Conservation (phyloP, 2,329 filamentous ascomycete species). For the Emericellopsis atlantica region DNA sequence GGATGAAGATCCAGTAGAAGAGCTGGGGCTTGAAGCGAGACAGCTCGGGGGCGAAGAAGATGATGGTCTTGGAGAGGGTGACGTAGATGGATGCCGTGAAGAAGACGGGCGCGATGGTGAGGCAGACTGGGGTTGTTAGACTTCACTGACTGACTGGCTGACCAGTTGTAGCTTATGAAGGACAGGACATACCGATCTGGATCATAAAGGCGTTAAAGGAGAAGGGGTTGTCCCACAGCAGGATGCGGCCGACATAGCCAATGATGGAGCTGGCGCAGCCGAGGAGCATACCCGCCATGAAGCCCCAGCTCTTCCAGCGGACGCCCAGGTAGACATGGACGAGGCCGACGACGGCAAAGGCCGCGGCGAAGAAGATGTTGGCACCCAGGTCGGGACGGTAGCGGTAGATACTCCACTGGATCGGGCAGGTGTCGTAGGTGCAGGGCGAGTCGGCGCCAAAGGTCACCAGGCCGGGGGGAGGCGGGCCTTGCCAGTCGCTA, state of each 20-base stretch:
- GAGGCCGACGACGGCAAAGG: constrained; percentile 30
- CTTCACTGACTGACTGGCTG: too few species aligned
- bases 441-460: constrained; percentile 34
- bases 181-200: constrained; percentile 31
- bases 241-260: constrained; percentile 48
- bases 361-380: constrained; percentile 35
- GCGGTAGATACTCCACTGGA: constrained; percentile 34
- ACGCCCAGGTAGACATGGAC: constrained; percentile 31
- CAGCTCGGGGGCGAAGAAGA: constrained; percentile 23
- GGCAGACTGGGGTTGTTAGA: constrained; percentile 26
- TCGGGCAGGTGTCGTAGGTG: constrained; percentile 31
- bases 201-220: constrained; percentile 45
- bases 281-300: constrained; percentile 36
- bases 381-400: constrained; percentile 41
- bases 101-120: constrained; percentile 35
- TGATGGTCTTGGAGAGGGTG: constrained; percentile 34
- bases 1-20: constrained; percentile 37
- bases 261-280: constrained; percentile 46
- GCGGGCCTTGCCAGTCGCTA: too few species aligned
- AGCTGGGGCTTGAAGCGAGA: constrained; percentile 29
- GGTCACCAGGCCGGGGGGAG: constrained; percentile 9
- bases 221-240: constrained; percentile 46
- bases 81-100: constrained; percentile 55
- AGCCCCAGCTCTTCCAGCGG: constrained; percentile 33
- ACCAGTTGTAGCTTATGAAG: background rate